These are phyloP conservation scores for Martensiomyces pterosporus DNA, from an alignment of 192 early-diverging fungal genomes.

Conservation along the genomic window DNA sequence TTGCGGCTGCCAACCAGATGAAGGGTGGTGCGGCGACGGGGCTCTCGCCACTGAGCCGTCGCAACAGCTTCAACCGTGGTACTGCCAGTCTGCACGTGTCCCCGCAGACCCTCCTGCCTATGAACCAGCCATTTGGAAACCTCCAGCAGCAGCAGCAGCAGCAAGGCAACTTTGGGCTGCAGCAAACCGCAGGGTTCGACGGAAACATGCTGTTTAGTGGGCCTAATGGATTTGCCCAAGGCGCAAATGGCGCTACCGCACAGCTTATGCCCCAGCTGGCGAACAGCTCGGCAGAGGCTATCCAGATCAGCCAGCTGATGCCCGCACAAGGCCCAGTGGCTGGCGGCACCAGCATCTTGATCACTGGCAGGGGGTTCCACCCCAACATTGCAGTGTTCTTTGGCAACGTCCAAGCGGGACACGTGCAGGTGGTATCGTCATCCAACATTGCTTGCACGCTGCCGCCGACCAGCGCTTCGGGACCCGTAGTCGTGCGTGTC, in stretches of 20 bases:
- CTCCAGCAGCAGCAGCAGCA: background rate
- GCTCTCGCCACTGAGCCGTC: slow-evolving; percentile 3
- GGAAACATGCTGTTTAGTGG: background rate
- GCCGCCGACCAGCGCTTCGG: slow-evolving; percentile 71
- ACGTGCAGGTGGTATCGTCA: slow-evolving; percentile 73
- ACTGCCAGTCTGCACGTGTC: no score
- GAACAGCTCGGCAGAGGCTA: slow-evolving; percentile 1
- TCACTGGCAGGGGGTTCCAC: slow-evolving; percentile 79
- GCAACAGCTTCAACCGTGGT: no score
- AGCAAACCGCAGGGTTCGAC: no score
- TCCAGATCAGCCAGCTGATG: slow-evolving; percentile 67
- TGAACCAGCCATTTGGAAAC: no score
- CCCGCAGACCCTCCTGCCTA: background rate
- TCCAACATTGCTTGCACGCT: slow-evolving; percentile 78
- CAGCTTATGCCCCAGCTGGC: slow-evolving; percentile 11
- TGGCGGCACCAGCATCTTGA: slow-evolving; percentile 82
- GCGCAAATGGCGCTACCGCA: background rate
- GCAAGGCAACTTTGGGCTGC: background rate
- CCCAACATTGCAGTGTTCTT: slow-evolving; percentile 73
- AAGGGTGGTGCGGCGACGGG: background rate
- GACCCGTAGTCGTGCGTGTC: slow-evolving; percentile 55
- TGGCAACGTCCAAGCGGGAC: slow-evolving; percentile 68
- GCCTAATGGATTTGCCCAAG: background rate
- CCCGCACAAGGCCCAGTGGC: slow-evolving; percentile 80
- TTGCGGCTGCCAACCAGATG: slow-evolving; percentile 7